These are phyloP conservation scores for Saccharomycopsis sp. DNA, from an alignment of 805 yeast genomes.

Conservation along the genomic window DNA sequence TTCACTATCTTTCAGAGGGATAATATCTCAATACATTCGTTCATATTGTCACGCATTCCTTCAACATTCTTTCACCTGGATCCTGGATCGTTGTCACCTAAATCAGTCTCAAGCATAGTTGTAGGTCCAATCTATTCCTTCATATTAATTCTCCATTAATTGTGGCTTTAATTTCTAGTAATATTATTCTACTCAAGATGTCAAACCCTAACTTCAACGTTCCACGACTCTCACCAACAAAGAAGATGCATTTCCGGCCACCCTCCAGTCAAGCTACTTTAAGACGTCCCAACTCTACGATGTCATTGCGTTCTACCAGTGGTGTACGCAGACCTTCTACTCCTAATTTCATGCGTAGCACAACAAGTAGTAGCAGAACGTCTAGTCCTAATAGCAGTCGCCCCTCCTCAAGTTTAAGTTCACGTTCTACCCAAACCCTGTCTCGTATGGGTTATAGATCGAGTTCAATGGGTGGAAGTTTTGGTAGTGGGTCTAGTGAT, in stretches of 20 bases:
- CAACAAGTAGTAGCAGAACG: conserved; percentile 7
- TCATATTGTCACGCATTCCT: no score
- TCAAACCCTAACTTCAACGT: neutral
- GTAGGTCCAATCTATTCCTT: no score
- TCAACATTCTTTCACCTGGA: no score
- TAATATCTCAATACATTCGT: no score
- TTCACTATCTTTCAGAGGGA: no score
- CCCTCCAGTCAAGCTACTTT: conserved; percentile 3
- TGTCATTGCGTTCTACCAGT: conserved; percentile 16
- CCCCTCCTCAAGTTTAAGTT: conserved; percentile 20
- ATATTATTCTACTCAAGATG: neutral
- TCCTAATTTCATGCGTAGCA: conserved; percentile 5
- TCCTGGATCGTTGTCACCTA: no score
- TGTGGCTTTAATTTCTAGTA: no score
- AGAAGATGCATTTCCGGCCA: neutral
- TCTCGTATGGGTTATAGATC: conserved; percentile 10
- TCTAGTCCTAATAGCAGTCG: conserved; percentile 24
- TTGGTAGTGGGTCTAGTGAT: conserved; percentile 16
- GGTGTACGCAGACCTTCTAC: conserved; percentile 16
- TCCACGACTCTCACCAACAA: neutral
- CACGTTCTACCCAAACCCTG: conserved; percentile 7
- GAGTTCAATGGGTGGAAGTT: neutral
- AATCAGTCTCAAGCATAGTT: no score
- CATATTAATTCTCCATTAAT: no score
- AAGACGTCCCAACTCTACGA: conserved; percentile 17